Conservation (phyloP, 208 protist genomes). For the Crithidia fasciculata region DNA sequence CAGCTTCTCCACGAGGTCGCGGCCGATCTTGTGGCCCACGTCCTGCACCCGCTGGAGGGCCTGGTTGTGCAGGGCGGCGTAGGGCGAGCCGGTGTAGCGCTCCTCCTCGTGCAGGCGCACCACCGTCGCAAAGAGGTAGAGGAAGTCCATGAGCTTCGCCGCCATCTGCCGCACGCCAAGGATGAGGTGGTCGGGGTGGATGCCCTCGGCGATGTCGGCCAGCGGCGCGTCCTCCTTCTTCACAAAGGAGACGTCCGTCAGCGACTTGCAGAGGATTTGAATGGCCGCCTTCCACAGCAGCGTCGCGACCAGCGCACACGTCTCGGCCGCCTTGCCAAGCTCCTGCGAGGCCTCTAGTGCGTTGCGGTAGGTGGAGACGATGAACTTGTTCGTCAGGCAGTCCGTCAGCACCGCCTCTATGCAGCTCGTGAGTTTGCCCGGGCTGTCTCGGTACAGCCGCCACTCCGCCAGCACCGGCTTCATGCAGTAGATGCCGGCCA, state of each 20-base stretch:
- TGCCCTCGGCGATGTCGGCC: constrained; percentile 69
- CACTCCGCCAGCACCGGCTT: constrained; percentile 71
- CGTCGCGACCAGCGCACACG: constrained; percentile 52
- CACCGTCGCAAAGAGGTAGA: constrained; percentile 72
- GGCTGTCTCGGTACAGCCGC: constrained; percentile 62
- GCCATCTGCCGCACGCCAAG: constrained; percentile 76
- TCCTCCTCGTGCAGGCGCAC: constrained; percentile 66
- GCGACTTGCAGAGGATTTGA: constrained; percentile 70
- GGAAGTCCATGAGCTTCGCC: constrained; percentile 78
- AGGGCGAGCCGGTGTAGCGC: constrained; percentile 29
- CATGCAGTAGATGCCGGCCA: constrained; percentile 68
- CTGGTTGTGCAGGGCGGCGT: constrained; percentile 50
- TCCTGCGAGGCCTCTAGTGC: constrained; percentile 57
- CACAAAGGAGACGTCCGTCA: constrained; percentile 76
- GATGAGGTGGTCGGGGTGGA: constrained; percentile 78
- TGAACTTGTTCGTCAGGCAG: constrained; percentile 79
- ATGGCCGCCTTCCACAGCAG: constrained; percentile 74
- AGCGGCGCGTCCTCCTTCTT: constrained; percentile 69
- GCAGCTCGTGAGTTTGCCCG: constrained; percentile 40
- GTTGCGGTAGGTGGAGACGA: constrained; percentile 71
- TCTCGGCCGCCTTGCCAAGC: constrained; percentile 35
- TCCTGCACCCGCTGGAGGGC: constrained; percentile 44
- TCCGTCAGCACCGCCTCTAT: constrained; percentile 58
- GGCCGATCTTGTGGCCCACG: constrained; percentile 63
- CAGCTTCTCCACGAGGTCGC: constrained; percentile 82